Evolutionary conservation across 345 rosid genomes (phyloP), one percentile per base, ranked within the genome.

Genomic region (Linum trigynum): DNA sequence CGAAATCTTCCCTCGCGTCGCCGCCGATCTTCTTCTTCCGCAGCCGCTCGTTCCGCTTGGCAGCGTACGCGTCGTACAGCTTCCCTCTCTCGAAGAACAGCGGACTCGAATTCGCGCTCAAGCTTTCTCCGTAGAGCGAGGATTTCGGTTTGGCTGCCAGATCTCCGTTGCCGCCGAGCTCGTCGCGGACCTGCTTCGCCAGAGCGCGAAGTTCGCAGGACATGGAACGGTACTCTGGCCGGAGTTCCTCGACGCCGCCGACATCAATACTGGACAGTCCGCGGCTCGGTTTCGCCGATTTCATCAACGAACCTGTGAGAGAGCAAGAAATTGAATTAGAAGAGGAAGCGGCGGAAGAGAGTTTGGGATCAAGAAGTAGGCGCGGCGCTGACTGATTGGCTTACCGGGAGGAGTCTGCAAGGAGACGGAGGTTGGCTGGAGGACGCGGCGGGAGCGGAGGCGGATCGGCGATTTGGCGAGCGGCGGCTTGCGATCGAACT

Each of bases 1-100:
- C 75, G 17, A 57, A 17, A 36, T 36, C 60, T n/a, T n/a, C n/a
- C n/a, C n/a, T n/a, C n/a, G 41, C 48, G 16, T 65, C 91, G 6
- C 74, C 81, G 17, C 78, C 71, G 9, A 10, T 16, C 67, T 67
- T 83, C 82, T 84, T 92, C 74, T 84, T 78, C 76, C 55, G 85
- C 77, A 92, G 76, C 75, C 86, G 67, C 82, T 92, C 98, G 68
- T 86, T 90, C 72, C 99, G 85, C 72, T 82, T 79, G 0, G 90
- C 97, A 0, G 96, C 76, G 69, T 92, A 92, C 75, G 76, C 85
- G 1, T 90, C 97, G 43, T 92, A 92, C 50, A 86, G 85, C 72
- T 86, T 85, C 32, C 99, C 99, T 66, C 99, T 85, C 80, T 85
- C 86, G 63, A 90, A 17, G 2, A n/a, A 85, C 7, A 81, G 39